Evolutionary conservation across 2,329 filamentous ascomycete species (phyloP).

Genomic region (Microcera coccophila): DNA sequence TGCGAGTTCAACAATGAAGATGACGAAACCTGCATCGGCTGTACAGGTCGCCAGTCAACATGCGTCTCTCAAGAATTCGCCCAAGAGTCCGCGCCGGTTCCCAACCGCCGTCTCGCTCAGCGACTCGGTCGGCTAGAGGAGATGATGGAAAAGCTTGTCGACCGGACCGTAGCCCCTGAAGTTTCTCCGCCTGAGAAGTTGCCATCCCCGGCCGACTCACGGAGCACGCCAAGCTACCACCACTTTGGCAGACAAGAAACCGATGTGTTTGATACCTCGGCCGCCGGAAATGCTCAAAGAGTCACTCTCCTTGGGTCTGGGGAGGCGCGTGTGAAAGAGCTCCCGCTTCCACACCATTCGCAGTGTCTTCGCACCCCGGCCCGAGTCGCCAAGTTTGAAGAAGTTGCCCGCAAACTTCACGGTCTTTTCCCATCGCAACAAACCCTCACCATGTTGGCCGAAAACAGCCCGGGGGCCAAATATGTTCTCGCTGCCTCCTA

Average conservation of each 20-base stretch:
- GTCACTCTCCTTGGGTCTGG: slow-evolving; percentile 13
- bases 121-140: slow-evolving; percentile 44
- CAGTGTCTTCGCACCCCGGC: background rate
- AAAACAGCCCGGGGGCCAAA: slow-evolving; percentile 21
- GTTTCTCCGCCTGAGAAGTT: background rate
- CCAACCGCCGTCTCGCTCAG: slow-evolving; percentile 40
- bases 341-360: slow-evolving; percentile 4
- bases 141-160: slow-evolving; percentile 44
- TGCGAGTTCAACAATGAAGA: slow-evolving; percentile 44
- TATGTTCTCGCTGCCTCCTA: slow-evolving; percentile 28
- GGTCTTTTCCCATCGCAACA: slow-evolving; percentile 21
- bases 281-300: slow-evolving; percentile 18
- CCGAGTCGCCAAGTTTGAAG: slow-evolving; percentile 11
- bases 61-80: slow-evolving; percentile 48
- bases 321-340: slow-evolving; percentile 3
- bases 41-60: slow-evolving; percentile 37
- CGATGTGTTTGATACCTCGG: slow-evolving; percentile 19
- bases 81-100: slow-evolving; percentile 28
- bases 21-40: slow-evolving; percentile 44
- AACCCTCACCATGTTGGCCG: slow-evolving; percentile 20
- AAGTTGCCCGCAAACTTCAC: slow-evolving; percentile 16
- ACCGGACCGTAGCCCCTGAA: slow-evolving; percentile 20
- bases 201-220: slow-evolving; percentile 17
- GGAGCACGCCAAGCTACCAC: slow-evolving; percentile 4
- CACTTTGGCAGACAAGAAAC: slow-evolving; percentile 24